Percentiles rank a stretch among this genome's conserved stretches.
phyloP scores from a whole-genome alignment of 139 green algal species.

The Tetraselmis striata region DNA sequence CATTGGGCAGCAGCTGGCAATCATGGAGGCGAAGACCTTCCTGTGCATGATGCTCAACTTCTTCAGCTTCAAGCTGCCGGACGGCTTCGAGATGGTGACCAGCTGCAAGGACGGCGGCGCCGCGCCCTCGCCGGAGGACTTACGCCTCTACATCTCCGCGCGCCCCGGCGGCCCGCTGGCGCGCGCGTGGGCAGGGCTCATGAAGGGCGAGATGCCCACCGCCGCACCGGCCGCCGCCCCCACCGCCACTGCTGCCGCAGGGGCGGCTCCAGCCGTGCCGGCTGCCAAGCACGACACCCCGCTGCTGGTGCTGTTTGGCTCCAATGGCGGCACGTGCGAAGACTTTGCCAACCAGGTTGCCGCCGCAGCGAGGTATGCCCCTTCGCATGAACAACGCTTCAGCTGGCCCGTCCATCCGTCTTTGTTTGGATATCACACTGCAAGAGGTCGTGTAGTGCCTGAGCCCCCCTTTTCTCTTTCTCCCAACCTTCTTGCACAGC shows the following conservation, averaged over 20 bases:
- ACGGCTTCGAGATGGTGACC: background rate
- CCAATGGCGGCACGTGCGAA: conserved; percentile 24
- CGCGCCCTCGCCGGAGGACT: conserved; percentile 6
- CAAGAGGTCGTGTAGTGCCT: too few relatives aligned
- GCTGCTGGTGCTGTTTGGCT: conserved; percentile 19
- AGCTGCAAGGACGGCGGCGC: conserved; percentile 10
- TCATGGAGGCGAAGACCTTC: conserved; percentile 4
- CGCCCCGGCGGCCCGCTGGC: background rate
- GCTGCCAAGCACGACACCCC: conserved; percentile 9
- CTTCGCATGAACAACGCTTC: background rate
- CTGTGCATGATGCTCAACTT: conserved; percentile 5
- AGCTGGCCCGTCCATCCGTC: too few relatives aligned
- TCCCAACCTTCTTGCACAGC: too few relatives aligned
- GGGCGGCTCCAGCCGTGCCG: background rate
- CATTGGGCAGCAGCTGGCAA: conserved; percentile 12
- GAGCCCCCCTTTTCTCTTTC: too few relatives aligned
- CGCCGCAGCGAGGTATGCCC: conserved; percentile 4
- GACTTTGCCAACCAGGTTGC: conserved; percentile 7
- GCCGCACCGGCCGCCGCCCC: background rate
- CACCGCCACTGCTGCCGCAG: background rate
- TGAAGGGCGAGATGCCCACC: background rate
- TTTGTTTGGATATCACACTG: too few relatives aligned
- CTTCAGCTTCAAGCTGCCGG: background rate
- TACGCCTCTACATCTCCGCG: background rate
- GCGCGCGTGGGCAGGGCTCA: background rate